Evolutionary conservation across 768 basidiomycete species (phyloP).

Genomic region (Vararia minispora): DNA sequence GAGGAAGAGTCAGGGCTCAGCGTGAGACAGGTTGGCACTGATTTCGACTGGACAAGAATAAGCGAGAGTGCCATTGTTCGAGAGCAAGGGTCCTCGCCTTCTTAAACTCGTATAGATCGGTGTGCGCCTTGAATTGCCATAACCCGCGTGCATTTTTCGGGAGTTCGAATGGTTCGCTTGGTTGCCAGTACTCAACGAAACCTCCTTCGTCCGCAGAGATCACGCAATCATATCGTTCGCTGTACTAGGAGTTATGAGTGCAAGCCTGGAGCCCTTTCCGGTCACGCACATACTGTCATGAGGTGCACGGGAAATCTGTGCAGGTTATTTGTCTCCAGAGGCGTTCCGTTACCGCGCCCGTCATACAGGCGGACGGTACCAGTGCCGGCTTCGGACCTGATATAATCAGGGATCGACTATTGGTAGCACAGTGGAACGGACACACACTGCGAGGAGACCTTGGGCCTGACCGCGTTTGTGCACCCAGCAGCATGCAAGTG

Average conservation of each 20-base stretch:
- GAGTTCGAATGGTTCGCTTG: slow-evolving; percentile 74
- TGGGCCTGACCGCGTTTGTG: slow-evolving; percentile 83
- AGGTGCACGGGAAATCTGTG: slow-evolving; percentile 87
- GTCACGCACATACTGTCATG: slow-evolving; percentile 65
- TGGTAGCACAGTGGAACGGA: slow-evolving; percentile 2
- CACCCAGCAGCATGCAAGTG: slow-evolving; percentile 91
- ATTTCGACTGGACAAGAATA: slow-evolving; percentile 54
- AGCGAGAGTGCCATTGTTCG: not conserved
- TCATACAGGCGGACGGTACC: slow-evolving; percentile 85
- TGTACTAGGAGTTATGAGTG: slow-evolving; percentile 47
- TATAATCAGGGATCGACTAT: slow-evolving; percentile 11
- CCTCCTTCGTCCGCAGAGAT: slow-evolving; percentile 92
- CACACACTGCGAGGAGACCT: slow-evolving; percentile 79
- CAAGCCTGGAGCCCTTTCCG: too few relatives aligned
- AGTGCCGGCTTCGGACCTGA: slow-evolving; percentile 66
- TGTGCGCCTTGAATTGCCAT: slow-evolving; percentile 87
- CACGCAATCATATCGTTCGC: slow-evolving; percentile 81
- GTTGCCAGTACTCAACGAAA: slow-evolving; percentile 95
- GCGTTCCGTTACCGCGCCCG: slow-evolving; percentile 72
- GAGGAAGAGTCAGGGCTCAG: slow-evolving; percentile 83
- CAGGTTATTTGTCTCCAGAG: slow-evolving; percentile 64
- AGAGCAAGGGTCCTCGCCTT: slow-evolving; percentile 48
- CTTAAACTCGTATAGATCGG: slow-evolving; percentile 96
- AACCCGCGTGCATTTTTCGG: slow-evolving; percentile 69
- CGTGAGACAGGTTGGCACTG: slow-evolving; percentile 83